Evolutionary conservation across 2,329 filamentous ascomycete species (phyloP).

Genomic region (Aspergillus persii): DNA sequence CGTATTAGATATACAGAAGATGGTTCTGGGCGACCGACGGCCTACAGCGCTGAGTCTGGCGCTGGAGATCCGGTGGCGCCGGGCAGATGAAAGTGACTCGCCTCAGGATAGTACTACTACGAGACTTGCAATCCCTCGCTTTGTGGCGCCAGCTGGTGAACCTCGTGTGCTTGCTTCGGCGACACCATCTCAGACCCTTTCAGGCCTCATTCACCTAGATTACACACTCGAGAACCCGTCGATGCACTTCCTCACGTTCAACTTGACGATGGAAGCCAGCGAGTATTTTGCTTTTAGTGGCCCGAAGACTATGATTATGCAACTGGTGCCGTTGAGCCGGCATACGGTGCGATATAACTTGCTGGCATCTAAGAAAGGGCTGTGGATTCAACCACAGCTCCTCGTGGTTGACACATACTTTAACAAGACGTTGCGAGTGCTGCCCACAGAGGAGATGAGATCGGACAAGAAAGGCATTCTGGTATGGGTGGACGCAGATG

Average conservation of each 20-base stretch:
- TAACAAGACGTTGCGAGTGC: slow-evolving; percentile 80
- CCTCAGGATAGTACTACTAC: slow-evolving; percentile 50
- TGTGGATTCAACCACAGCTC: slow-evolving; percentile 70
- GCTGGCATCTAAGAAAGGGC: slow-evolving; percentile 61
- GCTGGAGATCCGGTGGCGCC: slow-evolving; percentile 75
- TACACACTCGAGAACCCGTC: slow-evolving; percentile 91
- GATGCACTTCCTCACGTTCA: slow-evolving; percentile 91
- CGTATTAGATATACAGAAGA: slow-evolving; percentile 70
- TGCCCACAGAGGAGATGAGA: slow-evolving; percentile 69
- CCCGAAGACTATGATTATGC: slow-evolving; percentile 73
- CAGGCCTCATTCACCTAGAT: slow-evolving; percentile 48
- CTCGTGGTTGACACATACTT: slow-evolving; percentile 88
- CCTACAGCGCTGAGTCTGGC: slow-evolving; percentile 71
- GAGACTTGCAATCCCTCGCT: slow-evolving; percentile 72
- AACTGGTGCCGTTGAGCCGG: slow-evolving; percentile 78
- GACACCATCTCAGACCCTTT: slow-evolving; percentile 30
- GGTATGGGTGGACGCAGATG: slow-evolving; percentile 45
- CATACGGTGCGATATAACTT: slow-evolving; percentile 71
- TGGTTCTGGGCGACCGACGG: slow-evolving; percentile 76
- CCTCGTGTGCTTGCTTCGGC: slow-evolving; percentile 71
- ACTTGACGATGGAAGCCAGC: slow-evolving; percentile 84
- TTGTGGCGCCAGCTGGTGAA: slow-evolving; percentile 77
- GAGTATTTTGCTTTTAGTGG: slow-evolving; percentile 93
- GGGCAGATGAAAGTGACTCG: slow-evolving; percentile 40
- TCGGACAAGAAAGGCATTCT: slow-evolving; percentile 53